Percentiles rank a stretch among this genome's conserved stretches.
phyloP scores from a whole-genome alignment of 495 filamentous ascomycete species.

The Cetradonia linearis region DNA sequence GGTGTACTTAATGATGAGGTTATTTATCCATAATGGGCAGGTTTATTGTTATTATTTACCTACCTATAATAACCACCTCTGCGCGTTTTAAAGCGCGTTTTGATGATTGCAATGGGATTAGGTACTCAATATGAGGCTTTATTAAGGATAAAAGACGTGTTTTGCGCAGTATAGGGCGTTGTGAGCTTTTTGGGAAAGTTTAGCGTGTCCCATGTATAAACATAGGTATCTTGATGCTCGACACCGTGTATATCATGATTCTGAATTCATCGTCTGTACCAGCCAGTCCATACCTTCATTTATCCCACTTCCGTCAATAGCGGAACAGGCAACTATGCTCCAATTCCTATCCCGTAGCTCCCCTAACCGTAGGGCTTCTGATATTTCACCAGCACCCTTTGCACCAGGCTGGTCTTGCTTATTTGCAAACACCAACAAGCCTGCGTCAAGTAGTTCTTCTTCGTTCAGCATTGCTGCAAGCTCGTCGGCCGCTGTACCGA shows the following conservation, averaged over 20 bases:
- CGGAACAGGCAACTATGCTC: conserved; percentile 96
- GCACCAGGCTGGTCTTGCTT: conserved; percentile 98
- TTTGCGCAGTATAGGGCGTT: too few species aligned
- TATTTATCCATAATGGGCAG: too few species aligned
- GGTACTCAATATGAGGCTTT: too few species aligned
- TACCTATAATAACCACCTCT: too few species aligned
- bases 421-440: conserved; percentile 91
- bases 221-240: background rate
- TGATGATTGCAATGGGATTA: too few species aligned
- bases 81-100: too few species aligned
- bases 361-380: conserved; percentile 78
- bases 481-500: conserved; percentile 87
- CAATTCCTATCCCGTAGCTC: conserved; percentile 93
- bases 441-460: conserved; percentile 87
- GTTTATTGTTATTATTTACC: too few species aligned
- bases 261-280: conserved; percentile 43
- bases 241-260: conserved; percentile 25
- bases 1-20: too few species aligned
- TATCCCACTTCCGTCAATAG: conserved; percentile 88
- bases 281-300: conserved; percentile 98
- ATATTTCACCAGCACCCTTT: conserved; percentile 93
- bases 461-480: conserved; percentile 91
- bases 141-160: too few species aligned
- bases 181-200: too few species aligned
- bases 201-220: too few species aligned